Evolutionary conservation across 164 flowering plant species (phyloP).

Genomic region (Sedum album): DNA sequence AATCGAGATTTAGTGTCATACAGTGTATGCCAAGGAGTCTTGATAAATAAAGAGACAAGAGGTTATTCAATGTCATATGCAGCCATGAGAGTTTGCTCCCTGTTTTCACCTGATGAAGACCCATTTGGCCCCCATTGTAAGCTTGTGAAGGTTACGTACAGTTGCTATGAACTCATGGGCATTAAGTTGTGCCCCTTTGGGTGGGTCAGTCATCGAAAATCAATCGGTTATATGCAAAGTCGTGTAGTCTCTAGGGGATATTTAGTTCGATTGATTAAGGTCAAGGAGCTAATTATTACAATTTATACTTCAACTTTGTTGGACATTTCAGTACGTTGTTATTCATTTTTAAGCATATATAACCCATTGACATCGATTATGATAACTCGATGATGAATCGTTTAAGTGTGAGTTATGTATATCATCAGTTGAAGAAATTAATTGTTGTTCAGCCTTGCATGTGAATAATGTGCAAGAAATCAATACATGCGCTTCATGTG

Average conservation of each 20-base stretch:
- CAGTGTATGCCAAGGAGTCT: not conserved
- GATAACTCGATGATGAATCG: not conserved
- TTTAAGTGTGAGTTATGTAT: not conserved
- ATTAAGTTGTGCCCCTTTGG: not conserved
- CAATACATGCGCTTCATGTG: not conserved
- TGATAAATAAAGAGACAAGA: constrained; percentile 3
- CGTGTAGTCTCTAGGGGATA: not conserved
- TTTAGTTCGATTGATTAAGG: not conserved
- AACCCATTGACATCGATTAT: too few relatives aligned
- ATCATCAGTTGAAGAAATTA: too few relatives aligned
- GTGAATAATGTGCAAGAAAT: too few relatives aligned
- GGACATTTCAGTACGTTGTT: not conserved
- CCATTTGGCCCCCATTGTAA: not conserved
- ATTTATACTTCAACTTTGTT: not conserved
- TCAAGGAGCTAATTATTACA: not conserved
- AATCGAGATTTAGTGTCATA: not conserved
- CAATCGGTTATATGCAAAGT: not conserved
- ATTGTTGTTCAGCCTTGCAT: too few relatives aligned
- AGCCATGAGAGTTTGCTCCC: constrained; percentile 2
- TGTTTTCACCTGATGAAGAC: not conserved
- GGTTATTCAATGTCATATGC: not conserved
- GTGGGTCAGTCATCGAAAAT: not conserved
- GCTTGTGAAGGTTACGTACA: not conserved
- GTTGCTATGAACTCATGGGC: not conserved
- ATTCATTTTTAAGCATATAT: too few relatives aligned